These are phyloP conservation scores for Sporothrix schenckii DNA, from an alignment of 2,329 filamentous ascomycete genomes.

Conservation along the genomic window DNA sequence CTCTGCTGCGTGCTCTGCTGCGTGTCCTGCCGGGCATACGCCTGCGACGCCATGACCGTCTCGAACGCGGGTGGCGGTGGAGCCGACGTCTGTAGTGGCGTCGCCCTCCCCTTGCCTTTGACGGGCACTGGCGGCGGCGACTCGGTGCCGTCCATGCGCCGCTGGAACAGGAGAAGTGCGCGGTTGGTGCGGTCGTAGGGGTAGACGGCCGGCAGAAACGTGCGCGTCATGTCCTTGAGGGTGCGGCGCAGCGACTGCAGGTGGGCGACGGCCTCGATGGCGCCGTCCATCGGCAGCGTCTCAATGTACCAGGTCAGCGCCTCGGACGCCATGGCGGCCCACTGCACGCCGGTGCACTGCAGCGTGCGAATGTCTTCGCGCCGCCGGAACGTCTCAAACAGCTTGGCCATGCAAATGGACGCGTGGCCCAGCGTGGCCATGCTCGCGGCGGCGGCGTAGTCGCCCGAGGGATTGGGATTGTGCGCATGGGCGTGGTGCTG, in stretches of 20 bases:
- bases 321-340: conserved; percentile 30
- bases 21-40: not conserved
- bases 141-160: conserved; percentile 28
- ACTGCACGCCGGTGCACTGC: conserved; percentile 33
- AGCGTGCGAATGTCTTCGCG: conserved; percentile 31
- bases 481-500: not conserved
- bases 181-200: conserved; percentile 24
- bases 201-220: conserved; percentile 28
- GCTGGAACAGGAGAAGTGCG: conserved; percentile 27
- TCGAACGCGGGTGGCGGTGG: not conserved
- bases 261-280: conserved; percentile 29
- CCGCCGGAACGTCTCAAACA: conserved; percentile 30
- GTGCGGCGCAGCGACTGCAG: conserved; percentile 30
- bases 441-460: conserved; percentile 13
- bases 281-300: conserved; percentile 32
- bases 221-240: conserved; percentile 32
- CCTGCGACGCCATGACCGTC: conserved; percentile 5
- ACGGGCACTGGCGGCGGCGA: conserved; percentile 5
- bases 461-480: not conserved
- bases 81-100: not conserved
- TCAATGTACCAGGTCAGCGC: conserved; percentile 30
- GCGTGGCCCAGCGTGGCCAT: conserved; percentile 24
- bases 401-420: conserved; percentile 29
- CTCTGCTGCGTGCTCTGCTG: not conserved
- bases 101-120: not conserved